phyloP scores from a whole-genome alignment of 208 protist species.

The Vickermania ingenoplastis region DNA sequence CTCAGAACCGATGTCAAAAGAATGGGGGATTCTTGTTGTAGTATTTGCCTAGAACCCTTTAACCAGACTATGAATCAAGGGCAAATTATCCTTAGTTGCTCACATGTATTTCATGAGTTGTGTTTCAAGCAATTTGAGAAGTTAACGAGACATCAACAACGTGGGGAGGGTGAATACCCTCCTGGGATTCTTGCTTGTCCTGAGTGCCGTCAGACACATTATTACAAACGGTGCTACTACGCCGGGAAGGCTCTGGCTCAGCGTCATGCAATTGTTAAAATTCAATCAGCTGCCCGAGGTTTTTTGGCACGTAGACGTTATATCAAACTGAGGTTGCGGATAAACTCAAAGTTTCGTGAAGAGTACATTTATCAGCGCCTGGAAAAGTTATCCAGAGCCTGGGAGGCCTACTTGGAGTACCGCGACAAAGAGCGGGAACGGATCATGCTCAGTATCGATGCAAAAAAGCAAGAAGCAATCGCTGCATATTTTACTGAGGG shows the following conservation, averaged over 20 bases:
- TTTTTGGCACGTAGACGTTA: conserved; percentile 56
- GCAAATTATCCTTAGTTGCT: conserved; percentile 79
- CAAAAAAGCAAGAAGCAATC: conserved; percentile 33
- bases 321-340: conserved; percentile 28
- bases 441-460: conserved; percentile 27
- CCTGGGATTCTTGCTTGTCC: conserved; percentile 51
- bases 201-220: conserved; percentile 66
- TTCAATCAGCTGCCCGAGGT: conserved; percentile 56
- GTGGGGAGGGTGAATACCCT: conserved; percentile 16
- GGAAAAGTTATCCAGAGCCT: conserved; percentile 44
- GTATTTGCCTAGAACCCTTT: conserved; percentile 76
- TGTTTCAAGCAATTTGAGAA: conserved; percentile 83
- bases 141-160: conserved; percentile 38
- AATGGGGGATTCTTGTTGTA: conserved; percentile 25
- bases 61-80: conserved; percentile 37
- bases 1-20: conserved; percentile 23
- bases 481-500: conserved; percentile 39
- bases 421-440: conserved; percentile 24
- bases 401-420: conserved; percentile 28
- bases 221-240: conserved; percentile 78
- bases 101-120: conserved; percentile 76
- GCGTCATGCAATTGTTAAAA: conserved; percentile 62
- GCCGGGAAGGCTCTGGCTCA: conserved; percentile 69
- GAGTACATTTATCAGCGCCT: conserved; percentile 51
- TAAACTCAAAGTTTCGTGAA: conserved; percentile 43